Conservation (phyloP, 2,329 filamentous ascomycete genomes). For the Cercospora beticola region DNA sequence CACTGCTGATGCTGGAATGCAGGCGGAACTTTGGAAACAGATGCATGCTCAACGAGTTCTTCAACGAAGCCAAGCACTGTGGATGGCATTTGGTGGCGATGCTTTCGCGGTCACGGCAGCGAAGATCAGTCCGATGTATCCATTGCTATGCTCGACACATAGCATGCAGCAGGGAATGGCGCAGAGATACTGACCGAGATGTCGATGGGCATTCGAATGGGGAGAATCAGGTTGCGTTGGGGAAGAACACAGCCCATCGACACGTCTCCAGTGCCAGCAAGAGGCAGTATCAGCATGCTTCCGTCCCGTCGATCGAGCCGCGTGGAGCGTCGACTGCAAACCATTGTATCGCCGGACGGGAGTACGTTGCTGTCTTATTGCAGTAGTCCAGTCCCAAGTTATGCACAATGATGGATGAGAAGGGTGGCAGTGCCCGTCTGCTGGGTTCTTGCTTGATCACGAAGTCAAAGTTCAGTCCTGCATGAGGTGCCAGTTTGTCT, state of each 20-base stretch:
- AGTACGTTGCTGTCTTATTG: background rate
- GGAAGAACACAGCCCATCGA: background rate
- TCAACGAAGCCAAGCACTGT: background rate
- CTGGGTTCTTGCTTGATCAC: background rate
- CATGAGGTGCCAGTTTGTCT: background rate
- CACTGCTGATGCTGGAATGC: background rate
- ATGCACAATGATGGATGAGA: background rate
- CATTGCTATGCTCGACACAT: background rate
- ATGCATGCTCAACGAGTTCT: background rate
- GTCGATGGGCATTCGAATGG: background rate
- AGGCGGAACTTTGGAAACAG: background rate
- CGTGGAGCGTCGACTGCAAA: background rate
- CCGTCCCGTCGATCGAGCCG: background rate
- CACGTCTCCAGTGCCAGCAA: background rate
- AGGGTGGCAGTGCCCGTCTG: background rate
- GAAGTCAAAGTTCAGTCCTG: background rate
- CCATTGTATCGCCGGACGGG: background rate
- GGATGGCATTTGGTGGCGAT: background rate
- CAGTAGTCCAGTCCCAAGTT: background rate
- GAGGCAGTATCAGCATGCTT: background rate
- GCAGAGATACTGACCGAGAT: background rate
- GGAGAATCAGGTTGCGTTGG: background rate
- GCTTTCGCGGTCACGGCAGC: background rate
- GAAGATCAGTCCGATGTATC: background rate
- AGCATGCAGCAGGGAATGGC: background rate